Base-by-base conservation (phyloP, 805 yeast species). In the Teunomyces gatunensis region DNA sequence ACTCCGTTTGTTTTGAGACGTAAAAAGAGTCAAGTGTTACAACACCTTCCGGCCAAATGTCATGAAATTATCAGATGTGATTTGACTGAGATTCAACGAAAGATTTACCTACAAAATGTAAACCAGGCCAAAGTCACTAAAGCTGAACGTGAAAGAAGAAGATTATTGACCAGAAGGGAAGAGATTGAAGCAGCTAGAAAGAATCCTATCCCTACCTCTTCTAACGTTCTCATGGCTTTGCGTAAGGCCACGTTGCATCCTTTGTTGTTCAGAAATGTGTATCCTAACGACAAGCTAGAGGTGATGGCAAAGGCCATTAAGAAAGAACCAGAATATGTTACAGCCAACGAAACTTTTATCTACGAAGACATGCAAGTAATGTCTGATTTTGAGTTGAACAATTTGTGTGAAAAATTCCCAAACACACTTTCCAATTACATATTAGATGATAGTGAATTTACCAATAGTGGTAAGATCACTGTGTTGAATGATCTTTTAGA, bases 211-310 rank as follows among this genome's bases (percentile, higher is more conserved):
- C 66, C 75, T 18, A 64, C 80, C 30, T 68, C 85, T 1, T 74
- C 84, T 15, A 92, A 91, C 59, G 78, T 88, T 36, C 78, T 94
- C 54, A 92, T 94, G 98, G 77, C 82, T 29, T 74, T 94, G 48
- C 79, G 99, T 56, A 94, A 94, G 63, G 96, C 97, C 2, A 85
- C 97, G 0, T 73, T 92, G 52, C 99, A 94, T 66, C 98, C 98
- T 5, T 68, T 94, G 45, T 69, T 94, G 49, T 91, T 92, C 69
- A 74, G 99, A 60, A 67, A 71, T 30, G 56, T 74, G 25, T 94
- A 81, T 61, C 71, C 71, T 20, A 88, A 87, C 57, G 72, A 67
- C 1, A 70, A 56, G 23, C 61, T 94, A 47, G 62, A 64, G 42
- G 63, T 72, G 37, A 94, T 94, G 98, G 77, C 96, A 36, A 77